These are phyloP conservation scores for Urtica urens DNA, from an alignment of 306 rosid genomes.

Conservation along the genomic window DNA sequence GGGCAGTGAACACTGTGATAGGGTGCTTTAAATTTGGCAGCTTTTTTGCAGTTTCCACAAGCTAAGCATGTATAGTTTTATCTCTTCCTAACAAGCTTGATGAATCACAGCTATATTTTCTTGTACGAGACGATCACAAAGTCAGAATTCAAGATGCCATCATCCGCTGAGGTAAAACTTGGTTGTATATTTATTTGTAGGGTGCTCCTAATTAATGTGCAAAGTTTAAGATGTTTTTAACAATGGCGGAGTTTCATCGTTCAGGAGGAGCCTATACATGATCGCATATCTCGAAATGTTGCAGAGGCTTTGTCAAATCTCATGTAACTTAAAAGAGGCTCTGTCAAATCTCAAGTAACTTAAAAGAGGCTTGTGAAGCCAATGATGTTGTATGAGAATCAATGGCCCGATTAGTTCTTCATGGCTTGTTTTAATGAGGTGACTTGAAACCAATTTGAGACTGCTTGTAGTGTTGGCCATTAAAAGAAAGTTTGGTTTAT, in stretches of 20 bases:
- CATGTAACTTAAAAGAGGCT: slow-evolving; percentile 29
- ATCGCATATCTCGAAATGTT: slow-evolving; percentile 71
- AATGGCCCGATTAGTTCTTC: too few relatives aligned
- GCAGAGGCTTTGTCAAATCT: slow-evolving; percentile 50
- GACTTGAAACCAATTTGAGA: too few relatives aligned
- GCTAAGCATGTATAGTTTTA: too few relatives aligned
- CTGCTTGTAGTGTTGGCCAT: too few relatives aligned
- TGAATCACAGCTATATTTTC: slow-evolving; percentile 68
- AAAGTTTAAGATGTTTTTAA: neutral
- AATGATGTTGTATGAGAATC: too few relatives aligned
- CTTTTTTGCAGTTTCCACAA: neutral
- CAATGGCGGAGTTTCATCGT: neutral
- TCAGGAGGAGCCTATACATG: slow-evolving; percentile 75
- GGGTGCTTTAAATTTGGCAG: neutral
- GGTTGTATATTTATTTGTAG: neutral
- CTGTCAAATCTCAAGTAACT: slow-evolving; percentile 39
- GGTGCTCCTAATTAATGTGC: neutral
- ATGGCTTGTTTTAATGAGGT: too few relatives aligned
- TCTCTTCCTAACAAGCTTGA: too few relatives aligned
- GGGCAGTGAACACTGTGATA: too few relatives aligned
- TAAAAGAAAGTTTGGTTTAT: too few relatives aligned
- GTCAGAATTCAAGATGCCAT: slow-evolving; percentile 52
- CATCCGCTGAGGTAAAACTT: slow-evolving; percentile 43
- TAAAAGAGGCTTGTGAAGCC: too few relatives aligned
- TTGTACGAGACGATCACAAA: slow-evolving; percentile 81